Conservation (phyloP, 2,329 filamentous ascomycete genomes). For the Berkeleyomyces basicola region DNA sequence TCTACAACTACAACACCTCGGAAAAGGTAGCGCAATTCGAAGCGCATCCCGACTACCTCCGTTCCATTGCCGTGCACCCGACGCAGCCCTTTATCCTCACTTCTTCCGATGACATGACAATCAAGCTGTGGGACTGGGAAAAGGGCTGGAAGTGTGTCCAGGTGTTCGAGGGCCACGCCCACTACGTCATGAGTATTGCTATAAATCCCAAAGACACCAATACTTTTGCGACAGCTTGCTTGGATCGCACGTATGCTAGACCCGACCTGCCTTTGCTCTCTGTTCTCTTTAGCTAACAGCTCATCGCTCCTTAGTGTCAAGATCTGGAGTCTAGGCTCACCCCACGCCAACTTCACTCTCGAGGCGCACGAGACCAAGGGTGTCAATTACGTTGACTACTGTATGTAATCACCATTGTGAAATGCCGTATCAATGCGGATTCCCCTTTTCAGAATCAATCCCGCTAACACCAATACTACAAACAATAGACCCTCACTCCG, state of each 20-base stretch:
- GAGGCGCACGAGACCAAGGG: slow-evolving; percentile 96
- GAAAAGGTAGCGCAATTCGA: slow-evolving; percentile 97
- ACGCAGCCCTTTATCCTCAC: slow-evolving; percentile 92
- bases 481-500: slow-evolving; percentile 40
- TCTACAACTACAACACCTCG: slow-evolving; percentile 98
- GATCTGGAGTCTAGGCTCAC: slow-evolving; percentile 89
- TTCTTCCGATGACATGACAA: slow-evolving; percentile 95
- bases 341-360: slow-evolving; percentile 89
- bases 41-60: slow-evolving; percentile 95
- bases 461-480: neutral
- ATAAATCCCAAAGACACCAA: slow-evolving; percentile 98
- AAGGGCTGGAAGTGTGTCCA: slow-evolving; percentile 96
- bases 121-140: slow-evolving; percentile 98
- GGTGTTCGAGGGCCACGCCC: slow-evolving; percentile 88
- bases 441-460: neutral
- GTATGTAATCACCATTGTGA: slow-evolving; percentile 2
- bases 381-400: slow-evolving; percentile 94
- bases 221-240: slow-evolving; percentile 78
- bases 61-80: slow-evolving; percentile 88
- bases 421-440: neutral
- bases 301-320: slow-evolving; percentile 50
- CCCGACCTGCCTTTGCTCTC: neutral
- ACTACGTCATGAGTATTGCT: slow-evolving; percentile 90
- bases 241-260: slow-evolving; percentile 43
- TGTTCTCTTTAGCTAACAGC: neutral